A percentile compares a stretch with the other conserved stretches of the same genome.
phyloP scores from a whole-genome alignment of 208 protist species.

The Crithidia mellificae region DNA sequence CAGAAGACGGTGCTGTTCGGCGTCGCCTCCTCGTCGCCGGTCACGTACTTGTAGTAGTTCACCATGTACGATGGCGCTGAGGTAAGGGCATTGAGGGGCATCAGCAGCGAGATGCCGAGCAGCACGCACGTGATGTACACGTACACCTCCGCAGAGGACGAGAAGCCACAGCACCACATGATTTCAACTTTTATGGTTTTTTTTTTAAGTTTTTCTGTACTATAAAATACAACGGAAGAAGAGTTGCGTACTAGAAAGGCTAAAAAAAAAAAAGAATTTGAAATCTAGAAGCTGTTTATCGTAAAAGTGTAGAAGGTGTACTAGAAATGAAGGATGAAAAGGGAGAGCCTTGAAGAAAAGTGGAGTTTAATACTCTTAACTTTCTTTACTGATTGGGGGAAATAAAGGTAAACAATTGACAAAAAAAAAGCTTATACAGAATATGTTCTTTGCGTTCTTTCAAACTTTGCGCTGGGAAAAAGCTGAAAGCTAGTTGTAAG shows the following conservation, averaged over 20 bases:
- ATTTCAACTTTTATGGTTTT: conserved; percentile 7
- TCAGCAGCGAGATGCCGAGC: conserved; percentile 84
- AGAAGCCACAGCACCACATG: conserved; percentile 41
- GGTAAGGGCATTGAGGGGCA: conserved; percentile 87
- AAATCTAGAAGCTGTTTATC: too few species aligned
- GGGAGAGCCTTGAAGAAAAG: too few species aligned
- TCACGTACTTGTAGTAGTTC: conserved; percentile 84
- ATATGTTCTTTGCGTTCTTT: too few species aligned
- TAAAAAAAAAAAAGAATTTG: neutral
- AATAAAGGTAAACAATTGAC: too few species aligned
- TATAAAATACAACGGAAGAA: too few species aligned
- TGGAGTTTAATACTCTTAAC: too few species aligned
- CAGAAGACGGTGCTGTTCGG: conserved; percentile 58
- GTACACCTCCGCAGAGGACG: conserved; percentile 50
- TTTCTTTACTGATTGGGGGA: too few species aligned
- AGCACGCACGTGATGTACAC: conserved; percentile 81
- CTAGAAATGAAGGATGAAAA: too few species aligned
- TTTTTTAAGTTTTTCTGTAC: conserved; percentile 13
- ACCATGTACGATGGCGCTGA: conserved; percentile 83
- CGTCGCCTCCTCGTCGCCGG: conserved; percentile 43
- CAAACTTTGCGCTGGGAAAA: too few species aligned
- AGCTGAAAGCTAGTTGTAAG: too few species aligned
- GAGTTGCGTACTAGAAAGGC: conserved; percentile 11
- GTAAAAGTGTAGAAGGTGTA: too few species aligned
- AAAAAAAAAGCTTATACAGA: too few species aligned